Evolutionary conservation across 2,329 filamentous ascomycete species (phyloP).

Genomic region (Epichloe festucae): DNA sequence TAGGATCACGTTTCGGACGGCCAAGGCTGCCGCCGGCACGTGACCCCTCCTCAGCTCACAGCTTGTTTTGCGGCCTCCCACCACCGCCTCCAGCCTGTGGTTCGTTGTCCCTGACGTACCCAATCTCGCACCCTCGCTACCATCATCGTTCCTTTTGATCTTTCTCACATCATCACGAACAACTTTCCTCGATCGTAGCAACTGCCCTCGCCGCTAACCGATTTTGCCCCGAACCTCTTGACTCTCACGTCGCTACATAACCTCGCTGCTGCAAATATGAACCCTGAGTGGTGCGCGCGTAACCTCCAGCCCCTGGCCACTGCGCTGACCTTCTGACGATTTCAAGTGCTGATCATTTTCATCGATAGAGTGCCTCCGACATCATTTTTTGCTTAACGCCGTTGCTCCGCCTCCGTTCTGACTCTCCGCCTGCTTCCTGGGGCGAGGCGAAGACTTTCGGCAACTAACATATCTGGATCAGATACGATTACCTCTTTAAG

Average conservation of each 20-base stretch:
- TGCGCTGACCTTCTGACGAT: constrained; percentile 19
- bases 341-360: constrained; percentile 3
- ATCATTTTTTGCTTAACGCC: neutral
- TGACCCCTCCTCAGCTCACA: constrained; percentile 16
- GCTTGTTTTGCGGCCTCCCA: constrained; percentile 11
- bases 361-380: constrained; percentile 1
- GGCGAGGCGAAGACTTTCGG: too few relatives aligned
- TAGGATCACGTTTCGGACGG: neutral
- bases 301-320: constrained; percentile 14
- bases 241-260: constrained; percentile 1
- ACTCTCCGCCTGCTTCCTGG: neutral
- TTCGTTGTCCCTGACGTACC: constrained; percentile 23
- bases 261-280: constrained; percentile 49
- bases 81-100: constrained; percentile 7
- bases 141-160: constrained; percentile 13
- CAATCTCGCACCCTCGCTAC: constrained; percentile 11
- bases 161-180: constrained; percentile 15
- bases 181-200: constrained; percentile 10
- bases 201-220: neutral
- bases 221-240: neutral
- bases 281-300: constrained; percentile 75
- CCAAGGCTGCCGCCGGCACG: constrained; percentile 10
- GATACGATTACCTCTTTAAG: constrained; percentile 99
- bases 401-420: neutral
- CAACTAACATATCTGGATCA: constrained; percentile 27